These are phyloP conservation scores for Xerocomus potaroensis DNA, from an alignment of 768 basidiomycete species.

Conservation along the genomic window DNA sequence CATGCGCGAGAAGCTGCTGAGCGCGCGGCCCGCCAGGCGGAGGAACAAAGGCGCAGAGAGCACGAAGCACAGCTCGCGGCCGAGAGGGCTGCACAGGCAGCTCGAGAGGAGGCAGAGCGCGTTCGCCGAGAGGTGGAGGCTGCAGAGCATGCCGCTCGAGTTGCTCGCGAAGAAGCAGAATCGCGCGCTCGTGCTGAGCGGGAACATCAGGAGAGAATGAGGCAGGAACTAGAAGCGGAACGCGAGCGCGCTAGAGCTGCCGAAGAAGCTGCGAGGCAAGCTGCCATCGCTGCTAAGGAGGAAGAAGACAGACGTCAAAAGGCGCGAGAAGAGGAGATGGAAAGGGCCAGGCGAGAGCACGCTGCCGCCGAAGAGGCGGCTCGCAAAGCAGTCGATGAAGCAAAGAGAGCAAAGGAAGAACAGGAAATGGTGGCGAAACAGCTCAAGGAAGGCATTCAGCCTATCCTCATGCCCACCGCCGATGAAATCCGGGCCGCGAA, in stretches of 20 bases:
- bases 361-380: conserved; percentile 25
- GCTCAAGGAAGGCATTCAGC: conserved; percentile 26
- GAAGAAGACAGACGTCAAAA: conserved; percentile 22
- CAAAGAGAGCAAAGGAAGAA: conserved; percentile 18
- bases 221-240: conserved; percentile 21
- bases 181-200: conserved; percentile 23
- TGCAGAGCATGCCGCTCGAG: conserved; percentile 20
- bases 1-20: conserved; percentile 21
- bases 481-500: conserved; percentile 25
- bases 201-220: conserved; percentile 15
- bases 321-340: conserved; percentile 18
- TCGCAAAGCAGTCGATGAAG: conserved; percentile 19
- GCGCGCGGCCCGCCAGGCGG: conserved; percentile 19
- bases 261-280: conserved; percentile 22
- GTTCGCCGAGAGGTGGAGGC: conserved; percentile 19
- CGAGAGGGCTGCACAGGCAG: conserved; percentile 22
- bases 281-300: conserved; percentile 23
- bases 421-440: conserved; percentile 20
- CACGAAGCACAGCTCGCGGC: conserved; percentile 15
- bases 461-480: conserved; percentile 28
- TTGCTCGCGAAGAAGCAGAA: conserved; percentile 23
- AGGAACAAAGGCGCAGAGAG: conserved; percentile 16
- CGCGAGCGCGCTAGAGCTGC: conserved; percentile 12
- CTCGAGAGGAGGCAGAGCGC: conserved; percentile 21
- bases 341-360: conserved; percentile 11